phyloP scores from a whole-genome alignment of 2,329 filamentous ascomycete species.

The Cryphonectria carpinicola region DNA sequence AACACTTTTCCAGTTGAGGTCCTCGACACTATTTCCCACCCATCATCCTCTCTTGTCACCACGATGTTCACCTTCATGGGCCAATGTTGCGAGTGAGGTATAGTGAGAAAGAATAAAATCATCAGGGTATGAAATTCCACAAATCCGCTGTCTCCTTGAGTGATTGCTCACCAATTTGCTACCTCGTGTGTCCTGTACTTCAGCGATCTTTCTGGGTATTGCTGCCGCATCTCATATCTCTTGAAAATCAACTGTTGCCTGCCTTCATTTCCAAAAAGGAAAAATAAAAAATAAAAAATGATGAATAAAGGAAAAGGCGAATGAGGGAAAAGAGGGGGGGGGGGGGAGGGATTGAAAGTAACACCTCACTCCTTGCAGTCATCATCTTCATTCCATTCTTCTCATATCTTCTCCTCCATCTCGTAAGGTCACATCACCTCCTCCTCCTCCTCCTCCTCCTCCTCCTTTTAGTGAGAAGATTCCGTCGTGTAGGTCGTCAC shows the following conservation, averaged over 20 bases:
- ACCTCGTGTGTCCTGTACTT: neutral
- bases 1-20: neutral
- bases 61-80: neutral
- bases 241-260: neutral
- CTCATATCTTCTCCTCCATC: neutral
- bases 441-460: neutral
- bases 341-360: neutral
- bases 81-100: neutral
- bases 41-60: neutral
- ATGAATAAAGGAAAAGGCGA: neutral
- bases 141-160: neutral
- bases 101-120: neutral
- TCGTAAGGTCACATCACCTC: neutral
- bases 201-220: neutral
- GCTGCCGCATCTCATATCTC: neutral
- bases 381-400: neutral
- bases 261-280: neutral
- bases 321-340: neutral
- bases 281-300: neutral
- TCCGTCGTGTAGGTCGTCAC: neutral
- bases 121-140: neutral
- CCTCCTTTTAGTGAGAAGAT: neutral
- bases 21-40: neutral
- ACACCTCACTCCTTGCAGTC: neutral
- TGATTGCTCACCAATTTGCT: neutral